A percentile compares a stretch with the other conserved stretches of the same genome.
Conservation (phyloP, 2,329 filamentous ascomycete species). For the Talaromyces pinophilus region DNA sequence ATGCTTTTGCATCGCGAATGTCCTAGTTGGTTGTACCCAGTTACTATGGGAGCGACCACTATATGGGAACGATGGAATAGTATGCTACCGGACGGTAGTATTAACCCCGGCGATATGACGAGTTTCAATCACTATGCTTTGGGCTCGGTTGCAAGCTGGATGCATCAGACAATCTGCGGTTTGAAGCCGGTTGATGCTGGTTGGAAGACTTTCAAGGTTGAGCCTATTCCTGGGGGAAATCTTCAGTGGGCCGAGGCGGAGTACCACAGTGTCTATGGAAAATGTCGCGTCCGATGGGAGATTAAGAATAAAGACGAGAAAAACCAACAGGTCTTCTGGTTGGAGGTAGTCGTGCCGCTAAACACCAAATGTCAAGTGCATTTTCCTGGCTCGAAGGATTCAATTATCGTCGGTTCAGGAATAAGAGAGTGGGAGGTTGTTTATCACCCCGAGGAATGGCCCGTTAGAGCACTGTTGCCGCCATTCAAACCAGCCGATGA, state of each 20-base stretch:
- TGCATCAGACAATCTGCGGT: constrained; percentile 39
- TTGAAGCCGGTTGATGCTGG: constrained; percentile 34
- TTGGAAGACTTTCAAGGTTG: constrained; percentile 34
- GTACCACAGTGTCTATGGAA: background rate
- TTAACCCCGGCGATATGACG: constrained; percentile 45
- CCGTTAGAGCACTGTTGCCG: constrained; percentile 1
- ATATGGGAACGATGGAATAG: constrained; percentile 48
- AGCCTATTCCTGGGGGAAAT: constrained; percentile 34
- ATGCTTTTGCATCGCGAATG: constrained; percentile 44
- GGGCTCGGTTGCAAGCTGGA: constrained; percentile 41
- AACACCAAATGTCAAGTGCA: background rate
- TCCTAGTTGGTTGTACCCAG: constrained; percentile 44
- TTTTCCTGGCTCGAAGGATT: background rate
- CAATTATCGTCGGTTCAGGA: background rate
- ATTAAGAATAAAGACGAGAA: background rate
- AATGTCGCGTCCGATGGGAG: background rate
- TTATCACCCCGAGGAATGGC: constrained; percentile 1
- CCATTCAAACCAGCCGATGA: background rate
- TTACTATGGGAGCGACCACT: constrained; percentile 44
- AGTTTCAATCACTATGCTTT: constrained; percentile 47
- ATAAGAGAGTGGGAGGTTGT: background rate
- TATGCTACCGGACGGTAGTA: constrained; percentile 37
- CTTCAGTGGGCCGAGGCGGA: constrained; percentile 1
- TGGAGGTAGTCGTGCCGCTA: background rate
- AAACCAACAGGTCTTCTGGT: background rate